Evolutionary conservation across 2,329 filamentous ascomycete genomes (phyloP).

Genomic region (Beauveria australis): DNA sequence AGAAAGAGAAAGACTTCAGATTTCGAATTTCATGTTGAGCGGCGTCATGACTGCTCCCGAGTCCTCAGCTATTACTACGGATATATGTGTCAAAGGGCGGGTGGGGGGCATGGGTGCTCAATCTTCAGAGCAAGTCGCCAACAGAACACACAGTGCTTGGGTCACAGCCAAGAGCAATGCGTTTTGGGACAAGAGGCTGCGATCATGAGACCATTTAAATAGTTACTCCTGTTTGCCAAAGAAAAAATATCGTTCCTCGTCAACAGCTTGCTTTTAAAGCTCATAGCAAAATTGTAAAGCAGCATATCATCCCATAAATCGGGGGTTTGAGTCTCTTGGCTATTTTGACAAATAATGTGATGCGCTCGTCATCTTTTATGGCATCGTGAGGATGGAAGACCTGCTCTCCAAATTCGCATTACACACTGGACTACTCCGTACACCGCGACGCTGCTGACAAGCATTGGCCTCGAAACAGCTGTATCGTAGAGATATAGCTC

Average conservation of each 20-base stretch:
- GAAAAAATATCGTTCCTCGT: neutral
- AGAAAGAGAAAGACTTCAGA: too few relatives aligned
- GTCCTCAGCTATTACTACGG: neutral
- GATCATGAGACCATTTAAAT: neutral
- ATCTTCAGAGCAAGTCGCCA: neutral
- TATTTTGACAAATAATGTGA: neutral
- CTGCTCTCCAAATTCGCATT: neutral
- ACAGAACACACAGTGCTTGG: neutral
- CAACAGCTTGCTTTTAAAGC: neutral
- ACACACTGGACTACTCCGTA: neutral
- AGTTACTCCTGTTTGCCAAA: neutral
- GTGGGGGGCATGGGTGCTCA: neutral
- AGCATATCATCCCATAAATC: constrained; percentile 1
- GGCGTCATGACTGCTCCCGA: neutral
- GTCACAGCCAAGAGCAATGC: too few relatives aligned
- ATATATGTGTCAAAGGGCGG: neutral
- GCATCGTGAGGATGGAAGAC: neutral
- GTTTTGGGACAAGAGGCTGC: neutral
- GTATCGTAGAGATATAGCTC: neutral
- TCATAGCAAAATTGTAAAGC: neutral
- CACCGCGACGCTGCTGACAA: neutral
- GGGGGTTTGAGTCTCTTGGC: neutral
- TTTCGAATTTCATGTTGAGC: too few relatives aligned
- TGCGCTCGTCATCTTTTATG: neutral
- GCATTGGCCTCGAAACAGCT: neutral